Evolutionary conservation across 2,329 filamentous ascomycete species (phyloP), one percentile per base, ranked within the genome.

Genomic region (Colletotrichum sp.): DNA sequence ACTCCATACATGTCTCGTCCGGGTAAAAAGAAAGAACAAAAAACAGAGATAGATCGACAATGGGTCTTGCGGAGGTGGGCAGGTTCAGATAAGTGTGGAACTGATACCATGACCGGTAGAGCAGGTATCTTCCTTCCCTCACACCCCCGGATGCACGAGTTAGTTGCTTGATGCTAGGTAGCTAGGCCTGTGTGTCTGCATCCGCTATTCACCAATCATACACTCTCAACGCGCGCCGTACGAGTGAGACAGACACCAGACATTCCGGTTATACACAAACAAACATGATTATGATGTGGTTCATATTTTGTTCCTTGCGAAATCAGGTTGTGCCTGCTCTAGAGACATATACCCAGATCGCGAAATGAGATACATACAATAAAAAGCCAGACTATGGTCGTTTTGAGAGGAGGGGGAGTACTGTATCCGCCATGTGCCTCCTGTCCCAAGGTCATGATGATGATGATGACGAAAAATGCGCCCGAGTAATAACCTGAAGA

Each of bases 351-450:
- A 18, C 26, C 30, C 58, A 13, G 30, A 21, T 61, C 21, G n/a
- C 21, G 55, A 5, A 28, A 58, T 58, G 55, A 64, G n/a, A 60
- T 30, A 67, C 21, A 43, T 64, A n/a, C 18, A 60, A 34, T 24
- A 70, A 38, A 55, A 24, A 64, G 24, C 21, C 10, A 58, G 55
- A 58, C 24, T 64, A 26, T 64, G 15, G 26, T 43, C 38, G 55
- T 24, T 64, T 13, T 63, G 57, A 67, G 70, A 73, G 73, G 71
- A 75, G 73, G 73, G 70, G 73, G 70, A 73, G 73, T 75, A 65
- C 73, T 75, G 73, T 75, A 75, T 75, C 73, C 70, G 70, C 73
- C 73, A 73, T 72, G 16, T 73, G 65, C 73, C 73, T 75, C 64
- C 73, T 64, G 6, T 66, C 16, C 32, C 28, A 28, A 28, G 32